Base-by-base conservation (phyloP, 2,329 filamentous ascomycete species). In the Thielaviopsis ethacetica region DNA sequence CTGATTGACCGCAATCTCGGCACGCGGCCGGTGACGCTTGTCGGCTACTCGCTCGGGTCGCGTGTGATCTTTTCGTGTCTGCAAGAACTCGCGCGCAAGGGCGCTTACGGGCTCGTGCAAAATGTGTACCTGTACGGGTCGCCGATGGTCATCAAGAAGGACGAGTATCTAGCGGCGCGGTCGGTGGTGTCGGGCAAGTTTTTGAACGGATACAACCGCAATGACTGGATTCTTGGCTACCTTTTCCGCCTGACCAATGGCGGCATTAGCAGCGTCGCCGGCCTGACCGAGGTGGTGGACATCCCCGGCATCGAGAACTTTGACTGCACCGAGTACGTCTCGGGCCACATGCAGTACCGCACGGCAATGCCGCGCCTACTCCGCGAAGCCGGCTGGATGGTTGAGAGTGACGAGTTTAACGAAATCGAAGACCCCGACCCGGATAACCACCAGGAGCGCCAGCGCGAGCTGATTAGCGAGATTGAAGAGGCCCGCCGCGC, bases 341-440 rank as follows among this genome's bases (percentile, higher is more conserved):
- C 84, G 27, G 91, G 93, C 0, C 93, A 98, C 68, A 97, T 97
- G 91, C 88, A 93, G 57, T 98, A 98, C 72, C 88, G 93, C 69
- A 81, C 82, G 26, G 88, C 90, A 44, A 97, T 98, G 85, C 93
- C 93, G 17, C 82, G 82, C 60, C 76, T 98, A 19, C 76, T 98
- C 56, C 83, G 88, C 62, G 85, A 91, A 68, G 88, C 91, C 41
- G 93, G 91, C 17, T 98, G 91, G 90, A 74, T 85, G 57, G 88
- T 97, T 3, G 85, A 95, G 66, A 91, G 85, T 63, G 90, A 96
- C 65, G 91, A 97, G 68, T 98, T 97, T 67, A 84, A 81, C 0
- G 93, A 98, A 71, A 97, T 98, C 62, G 93, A 97, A 68, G 93
- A 98, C 65, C 90, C 93, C 0, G 93, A 98, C 66, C 93, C 93